Evolutionary conservation across 1,284 basidiomycete genomes (phyloP), one percentile per base, ranked within the genome.

Genomic region (Agroathelia rolfsii): DNA sequence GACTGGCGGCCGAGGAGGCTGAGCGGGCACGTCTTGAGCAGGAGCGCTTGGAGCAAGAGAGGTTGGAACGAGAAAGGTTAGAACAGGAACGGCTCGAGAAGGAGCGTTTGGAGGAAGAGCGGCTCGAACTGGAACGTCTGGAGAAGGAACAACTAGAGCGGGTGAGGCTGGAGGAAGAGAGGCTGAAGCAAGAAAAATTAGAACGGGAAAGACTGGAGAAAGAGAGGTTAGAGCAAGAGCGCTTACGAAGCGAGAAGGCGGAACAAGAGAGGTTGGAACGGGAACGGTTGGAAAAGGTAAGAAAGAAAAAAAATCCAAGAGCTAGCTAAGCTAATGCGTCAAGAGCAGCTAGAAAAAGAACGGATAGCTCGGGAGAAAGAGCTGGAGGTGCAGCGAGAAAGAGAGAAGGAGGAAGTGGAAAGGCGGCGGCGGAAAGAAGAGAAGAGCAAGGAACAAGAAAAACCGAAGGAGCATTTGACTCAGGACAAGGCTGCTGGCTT

Each of bases 361-460:
- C 42, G 44, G 27, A 37, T 53, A 27, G 53, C 48, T 36, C 51
- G 59, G 27, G 54, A 53, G 14, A 36, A 39, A 30, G 15, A 33
- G 19, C 8, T 14, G 6, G 9, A 13, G 27, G 17, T 21, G 38
- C 32, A 35, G 13, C 49, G 44, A 14, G 35, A 47, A 17, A 48
- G 56, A 17, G 58, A 60, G 41, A 42, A 39, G 30, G 47, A 51
- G 34, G 32, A 33, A 37, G 36, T 46, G 37, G 54, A 51, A 42
- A 49, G 59, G 47, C 37, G 59, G 43, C 28, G 52, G 35, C 38
- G 58, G 42, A 43, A 52, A 36, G 49, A 66, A 51, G 44, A 62
- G 52, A 46, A 34, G 45, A 46, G 26, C 47, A 49, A 31, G 37
- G 41, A 34, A 36, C 40, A 23, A 37, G 38, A 34, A 40, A 46